These are phyloP conservation scores for Dactylellina parvicollis DNA, from an alignment of 2,329 filamentous ascomycete genomes.

Conservation along the genomic window DNA sequence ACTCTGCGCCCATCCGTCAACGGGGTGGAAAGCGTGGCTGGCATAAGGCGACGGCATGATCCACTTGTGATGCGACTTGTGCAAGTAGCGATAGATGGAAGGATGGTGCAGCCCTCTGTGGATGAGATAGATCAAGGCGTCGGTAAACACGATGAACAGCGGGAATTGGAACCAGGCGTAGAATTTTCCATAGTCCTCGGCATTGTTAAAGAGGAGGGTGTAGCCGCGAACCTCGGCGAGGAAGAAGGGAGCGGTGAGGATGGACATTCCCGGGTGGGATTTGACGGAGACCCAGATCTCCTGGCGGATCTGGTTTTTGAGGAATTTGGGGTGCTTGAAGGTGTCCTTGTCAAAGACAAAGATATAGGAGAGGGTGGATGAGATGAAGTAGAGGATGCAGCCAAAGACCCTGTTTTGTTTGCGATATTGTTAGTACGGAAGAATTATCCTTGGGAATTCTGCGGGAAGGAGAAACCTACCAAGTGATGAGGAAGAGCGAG, in stretches of 20 bases:
- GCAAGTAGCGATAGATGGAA: conserved; percentile 81
- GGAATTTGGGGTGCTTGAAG: conserved; percentile 88
- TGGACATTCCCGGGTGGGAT: conserved; percentile 82
- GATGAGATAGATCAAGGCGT: conserved; percentile 90
- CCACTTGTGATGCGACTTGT: conserved; percentile 99
- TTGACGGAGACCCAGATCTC: conserved; percentile 83
- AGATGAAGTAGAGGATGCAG: conserved; percentile 82
- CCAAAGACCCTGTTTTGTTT: conserved; percentile 81
- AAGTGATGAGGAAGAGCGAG: conserved; percentile 84
- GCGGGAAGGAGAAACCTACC: conserved; percentile 67
- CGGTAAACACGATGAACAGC: conserved; percentile 86
- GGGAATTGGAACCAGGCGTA: conserved; percentile 88
- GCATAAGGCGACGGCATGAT: conserved; percentile 97
- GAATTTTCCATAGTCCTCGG: conserved; percentile 76
- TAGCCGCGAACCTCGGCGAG: conserved; percentile 83
- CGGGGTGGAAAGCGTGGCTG: conserved; percentile 90
- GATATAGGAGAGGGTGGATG: conserved; percentile 82
- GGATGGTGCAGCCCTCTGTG: conserved; percentile 87
- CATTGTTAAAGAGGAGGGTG: conserved; percentile 85
- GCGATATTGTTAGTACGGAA: background rate
- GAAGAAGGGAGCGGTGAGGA: conserved; percentile 84
- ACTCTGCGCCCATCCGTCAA: conserved; percentile 89
- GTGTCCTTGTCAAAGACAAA: conserved; percentile 93
- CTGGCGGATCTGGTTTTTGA: conserved; percentile 88
- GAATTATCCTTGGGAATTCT: background rate